These are phyloP conservation scores for Globisporangium takayamanum DNA, from an alignment of 352 stramenopile species.

Conservation along the genomic window DNA sequence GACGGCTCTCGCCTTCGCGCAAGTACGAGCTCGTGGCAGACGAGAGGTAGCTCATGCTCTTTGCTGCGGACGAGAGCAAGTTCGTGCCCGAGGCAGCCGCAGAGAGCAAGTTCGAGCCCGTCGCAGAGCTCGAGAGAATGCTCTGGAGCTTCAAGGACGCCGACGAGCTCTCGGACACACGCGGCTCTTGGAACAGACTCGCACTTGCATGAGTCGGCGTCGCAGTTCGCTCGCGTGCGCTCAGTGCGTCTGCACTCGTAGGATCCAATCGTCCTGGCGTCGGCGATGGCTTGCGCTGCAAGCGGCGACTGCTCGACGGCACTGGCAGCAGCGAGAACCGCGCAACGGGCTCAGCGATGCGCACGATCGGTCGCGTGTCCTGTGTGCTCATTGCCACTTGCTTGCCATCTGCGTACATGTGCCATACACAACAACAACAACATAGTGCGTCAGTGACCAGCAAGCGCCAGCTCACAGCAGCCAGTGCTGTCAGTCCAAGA, in stretches of 20 bases:
- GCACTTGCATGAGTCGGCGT: slow-evolving; percentile 17
- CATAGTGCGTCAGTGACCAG: not conserved
- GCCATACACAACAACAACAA: slow-evolving; percentile 10
- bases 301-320: slow-evolving; percentile 43
- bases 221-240: slow-evolving; percentile 13
- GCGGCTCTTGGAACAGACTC: slow-evolving; percentile 34
- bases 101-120: slow-evolving; percentile 60
- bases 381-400: slow-evolving; percentile 58
- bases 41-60: slow-evolving; percentile 79
- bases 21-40: slow-evolving; percentile 69
- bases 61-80: slow-evolving; percentile 60
- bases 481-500: not conserved
- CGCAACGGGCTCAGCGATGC: slow-evolving; percentile 67
- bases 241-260: slow-evolving; percentile 15
- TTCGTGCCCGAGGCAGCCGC: slow-evolving; percentile 55
- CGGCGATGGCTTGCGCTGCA: slow-evolving; percentile 33
- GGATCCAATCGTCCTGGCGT: slow-evolving; percentile 4
- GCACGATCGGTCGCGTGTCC: slow-evolving; percentile 57
- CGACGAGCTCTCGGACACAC: slow-evolving; percentile 18
- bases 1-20: slow-evolving; percentile 32
- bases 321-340: slow-evolving; percentile 79
- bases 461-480: slow-evolving; percentile 2
- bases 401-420: slow-evolving; percentile 55
- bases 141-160: slow-evolving; percentile 53
- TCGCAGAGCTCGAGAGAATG: slow-evolving; percentile 51